phyloP scores from a whole-genome alignment of 352 stramenopile genomes.

The Phytopythium delawarense region DNA sequence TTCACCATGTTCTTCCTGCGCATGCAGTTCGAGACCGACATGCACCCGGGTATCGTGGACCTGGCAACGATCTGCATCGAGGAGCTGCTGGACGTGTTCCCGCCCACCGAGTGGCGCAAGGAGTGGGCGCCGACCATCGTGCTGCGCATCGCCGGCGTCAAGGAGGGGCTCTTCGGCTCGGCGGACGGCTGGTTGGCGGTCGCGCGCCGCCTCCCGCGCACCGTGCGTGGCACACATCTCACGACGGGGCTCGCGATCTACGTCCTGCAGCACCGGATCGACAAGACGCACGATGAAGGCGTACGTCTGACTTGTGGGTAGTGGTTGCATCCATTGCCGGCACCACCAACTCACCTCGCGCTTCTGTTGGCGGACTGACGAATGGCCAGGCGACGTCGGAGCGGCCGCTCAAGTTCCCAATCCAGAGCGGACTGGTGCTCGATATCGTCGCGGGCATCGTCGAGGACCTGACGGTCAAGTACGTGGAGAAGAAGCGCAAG shows the following conservation, averaged over 20 bases:
- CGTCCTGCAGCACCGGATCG: slow-evolving; percentile 76
- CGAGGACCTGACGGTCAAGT: slow-evolving; percentile 70
- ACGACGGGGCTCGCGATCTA: slow-evolving; percentile 75
- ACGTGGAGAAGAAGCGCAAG: slow-evolving; percentile 54
- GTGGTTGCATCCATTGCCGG: background rate
- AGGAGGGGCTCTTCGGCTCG: slow-evolving; percentile 79
- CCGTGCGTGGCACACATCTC: slow-evolving; percentile 66
- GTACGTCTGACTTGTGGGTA: slow-evolving; percentile 20
- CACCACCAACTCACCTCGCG: background rate
- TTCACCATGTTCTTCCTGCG: slow-evolving; percentile 86
- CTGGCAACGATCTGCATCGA: slow-evolving; percentile 77
- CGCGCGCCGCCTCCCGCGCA: slow-evolving; percentile 65
- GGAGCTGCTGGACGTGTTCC: slow-evolving; percentile 73
- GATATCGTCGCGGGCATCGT: slow-evolving; percentile 80
- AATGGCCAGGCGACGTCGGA: slow-evolving; percentile 38
- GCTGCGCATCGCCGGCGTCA: slow-evolving; percentile 66
- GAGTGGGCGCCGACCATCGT: slow-evolving; percentile 76
- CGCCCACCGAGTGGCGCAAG: slow-evolving; percentile 56
- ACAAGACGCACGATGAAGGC: slow-evolving; percentile 43
- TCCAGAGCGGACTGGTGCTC: slow-evolving; percentile 69
- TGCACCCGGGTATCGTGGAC: slow-evolving; percentile 74
- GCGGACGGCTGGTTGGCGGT: slow-evolving; percentile 69
- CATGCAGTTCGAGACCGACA: slow-evolving; percentile 78
- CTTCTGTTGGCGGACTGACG: too few species aligned
- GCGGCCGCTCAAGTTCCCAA: slow-evolving; percentile 73